A percentile compares a stretch with the other conserved stretches of the same genome.
phyloP scores from a whole-genome alignment of 139 green algal genomes.

The Diplosphaera chodatii region DNA sequence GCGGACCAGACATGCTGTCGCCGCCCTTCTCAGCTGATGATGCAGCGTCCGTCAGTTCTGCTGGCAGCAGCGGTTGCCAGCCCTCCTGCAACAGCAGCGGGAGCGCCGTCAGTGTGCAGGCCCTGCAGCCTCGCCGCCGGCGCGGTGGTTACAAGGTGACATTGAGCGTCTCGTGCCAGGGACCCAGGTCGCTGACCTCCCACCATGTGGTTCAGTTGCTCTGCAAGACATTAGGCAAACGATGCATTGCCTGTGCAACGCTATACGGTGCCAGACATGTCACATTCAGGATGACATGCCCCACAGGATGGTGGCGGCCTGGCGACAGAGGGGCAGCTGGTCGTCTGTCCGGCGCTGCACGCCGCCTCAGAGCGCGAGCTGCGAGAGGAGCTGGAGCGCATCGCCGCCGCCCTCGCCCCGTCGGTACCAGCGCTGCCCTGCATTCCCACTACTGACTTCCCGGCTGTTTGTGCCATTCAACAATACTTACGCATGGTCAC shows the following conservation, averaged over 20 bases:
- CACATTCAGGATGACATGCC: too few relatives aligned
- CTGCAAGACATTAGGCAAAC: too few relatives aligned
- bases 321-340: not conserved
- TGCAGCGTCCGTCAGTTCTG: not conserved
- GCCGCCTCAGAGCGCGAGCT: conserved; percentile 46
- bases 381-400: conserved; percentile 32
- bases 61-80: not conserved
- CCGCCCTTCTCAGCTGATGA: not conserved
- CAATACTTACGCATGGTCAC: too few relatives aligned
- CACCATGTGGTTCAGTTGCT: too few relatives aligned
- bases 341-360: conserved; percentile 2
- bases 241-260: too few relatives aligned
- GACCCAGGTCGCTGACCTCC: too few relatives aligned
- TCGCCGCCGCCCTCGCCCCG: conserved; percentile 21
- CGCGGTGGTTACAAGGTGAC: not conserved
- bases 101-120: not conserved
- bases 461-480: too few relatives aligned
- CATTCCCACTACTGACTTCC: too few relatives aligned
- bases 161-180: too few relatives aligned
- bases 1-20: not conserved
- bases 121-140: too few relatives aligned
- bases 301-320: not conserved
- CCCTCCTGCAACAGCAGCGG: not conserved
- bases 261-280: too few relatives aligned
- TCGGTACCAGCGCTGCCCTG: too few relatives aligned